phyloP scores from a whole-genome alignment of 2,329 filamentous ascomycete species.

The Calonectria leucothoes region DNA sequence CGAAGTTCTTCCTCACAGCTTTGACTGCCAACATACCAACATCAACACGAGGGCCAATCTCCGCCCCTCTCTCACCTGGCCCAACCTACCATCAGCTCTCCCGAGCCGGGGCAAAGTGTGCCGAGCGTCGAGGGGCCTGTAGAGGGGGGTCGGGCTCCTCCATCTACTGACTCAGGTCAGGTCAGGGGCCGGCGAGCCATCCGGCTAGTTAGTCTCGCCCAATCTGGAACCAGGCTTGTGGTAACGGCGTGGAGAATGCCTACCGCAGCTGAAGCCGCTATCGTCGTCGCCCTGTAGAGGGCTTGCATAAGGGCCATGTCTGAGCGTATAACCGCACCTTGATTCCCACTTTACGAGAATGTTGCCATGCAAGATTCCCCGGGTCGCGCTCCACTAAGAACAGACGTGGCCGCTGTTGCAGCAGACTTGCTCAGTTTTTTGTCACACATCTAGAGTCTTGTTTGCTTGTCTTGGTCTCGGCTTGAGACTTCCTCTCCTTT shows the following conservation, averaged over 20 bases:
- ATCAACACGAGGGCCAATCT: neutral
- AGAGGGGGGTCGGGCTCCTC: neutral
- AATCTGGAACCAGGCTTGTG: neutral
- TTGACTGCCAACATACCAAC: neutral
- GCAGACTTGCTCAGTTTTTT: neutral
- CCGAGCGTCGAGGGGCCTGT: neutral
- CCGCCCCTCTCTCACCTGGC: neutral
- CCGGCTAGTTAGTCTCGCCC: neutral
- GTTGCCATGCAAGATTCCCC: neutral
- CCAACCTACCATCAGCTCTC: neutral
- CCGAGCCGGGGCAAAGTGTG: neutral
- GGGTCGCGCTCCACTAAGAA: neutral
- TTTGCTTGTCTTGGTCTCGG: neutral
- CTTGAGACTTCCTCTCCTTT: neutral
- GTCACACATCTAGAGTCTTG: neutral
- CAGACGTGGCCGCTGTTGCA: neutral
- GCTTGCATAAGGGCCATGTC: constrained; percentile 5
- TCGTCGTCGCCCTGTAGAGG: neutral
- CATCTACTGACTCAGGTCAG: constrained; percentile 2
- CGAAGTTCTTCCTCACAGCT: neutral
- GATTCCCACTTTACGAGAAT: constrained; percentile 1
- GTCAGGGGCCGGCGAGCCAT: constrained; percentile 1
- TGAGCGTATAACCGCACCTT: neutral
- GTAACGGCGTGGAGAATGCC: neutral
- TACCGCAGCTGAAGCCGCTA: neutral